Base-by-base conservation (phyloP, 1,284 basidiomycete species). In the Boletus semigastroideus region DNA sequence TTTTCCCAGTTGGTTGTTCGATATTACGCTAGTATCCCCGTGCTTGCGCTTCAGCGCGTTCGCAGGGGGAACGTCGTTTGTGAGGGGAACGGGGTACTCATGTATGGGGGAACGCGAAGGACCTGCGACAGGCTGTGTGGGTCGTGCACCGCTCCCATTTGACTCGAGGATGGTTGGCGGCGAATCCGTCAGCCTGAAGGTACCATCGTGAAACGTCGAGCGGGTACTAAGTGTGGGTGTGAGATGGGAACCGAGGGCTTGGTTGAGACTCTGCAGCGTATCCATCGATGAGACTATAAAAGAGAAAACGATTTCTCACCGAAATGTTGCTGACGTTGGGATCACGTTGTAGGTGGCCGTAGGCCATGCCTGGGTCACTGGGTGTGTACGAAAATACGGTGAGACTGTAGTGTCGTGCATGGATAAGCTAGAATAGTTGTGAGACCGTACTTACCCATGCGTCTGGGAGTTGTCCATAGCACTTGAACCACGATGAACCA, bases 1-100 rank as follows among this genome's bases (percentile, higher is more conserved):
- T 65, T 84, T 84, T 41, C 71, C 64, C 2, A 65, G 42, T 13
- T 69, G 69, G n/a, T 19, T 46, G 41, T 43, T 70, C 20, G 74
- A 63, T 50, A 75, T 73, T 7, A 66, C 44, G 33, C 70, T 65
- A 39, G 64, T 48, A 51, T 82, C 81, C 30, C 70, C 60, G 53
- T 76, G 79, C 62, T 84, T 84, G 56, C 83, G 78, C 63, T 83
- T 84, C 28, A 67, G 33, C 20, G 40, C 52, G 43, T 48, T 69
- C 31, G 62, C 5, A 4, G 61, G 27, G 16, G 65, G 51, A 41
- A 46, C 46, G 31, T 68, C 70, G 48, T 57, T 62, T 3, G 64
- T 47, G 19, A 71, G 31, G 13, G 70, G 63, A 16, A 71, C 49
- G 16, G 69, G 44, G 20, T 69, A 68, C 37, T 72, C 70, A 22